phyloP scores from a whole-genome alignment of 2,329 filamentous ascomycete genomes.

The Volutella citrinella region DNA sequence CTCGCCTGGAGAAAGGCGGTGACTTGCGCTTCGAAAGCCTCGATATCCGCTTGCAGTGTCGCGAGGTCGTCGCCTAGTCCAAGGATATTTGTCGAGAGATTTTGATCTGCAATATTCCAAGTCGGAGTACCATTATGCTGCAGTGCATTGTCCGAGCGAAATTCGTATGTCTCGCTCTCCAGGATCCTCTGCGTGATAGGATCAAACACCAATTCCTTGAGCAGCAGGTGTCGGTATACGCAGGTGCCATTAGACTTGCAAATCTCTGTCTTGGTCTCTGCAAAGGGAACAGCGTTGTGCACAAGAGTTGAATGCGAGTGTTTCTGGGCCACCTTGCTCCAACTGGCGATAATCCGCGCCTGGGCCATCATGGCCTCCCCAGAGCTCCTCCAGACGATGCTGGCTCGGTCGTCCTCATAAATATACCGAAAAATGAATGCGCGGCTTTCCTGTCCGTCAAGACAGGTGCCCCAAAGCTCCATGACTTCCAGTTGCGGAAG shows the following conservation, averaged over 20 bases:
- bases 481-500: constrained; percentile 12
- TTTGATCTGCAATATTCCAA: constrained; percentile 4
- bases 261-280: constrained; percentile 10
- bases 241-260: constrained; percentile 10
- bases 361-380: constrained; percentile 6
- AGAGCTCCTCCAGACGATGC: constrained; percentile 12
- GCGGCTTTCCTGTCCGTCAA: constrained; percentile 6
- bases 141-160: constrained; percentile 4
- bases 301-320: constrained; percentile 9
- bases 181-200: constrained; percentile 14
- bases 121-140: constrained; percentile 7
- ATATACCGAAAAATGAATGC: constrained; percentile 14
- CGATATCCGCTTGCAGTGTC: no score
- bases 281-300: constrained; percentile 8
- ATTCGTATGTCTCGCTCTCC: constrained; percentile 10
- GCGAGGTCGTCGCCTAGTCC: no score
- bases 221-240: constrained; percentile 13
- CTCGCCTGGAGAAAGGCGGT: no score
- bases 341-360: constrained; percentile 10
- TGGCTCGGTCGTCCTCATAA: constrained; percentile 8
- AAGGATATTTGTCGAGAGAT: no score
- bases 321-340: constrained; percentile 14
- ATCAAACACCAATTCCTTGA: constrained; percentile 14
- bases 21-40: no score
- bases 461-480: constrained; percentile 12